phyloP scores from a whole-genome alignment of 352 stramenopile species.

The Phytophthora hibernalis region DNA sequence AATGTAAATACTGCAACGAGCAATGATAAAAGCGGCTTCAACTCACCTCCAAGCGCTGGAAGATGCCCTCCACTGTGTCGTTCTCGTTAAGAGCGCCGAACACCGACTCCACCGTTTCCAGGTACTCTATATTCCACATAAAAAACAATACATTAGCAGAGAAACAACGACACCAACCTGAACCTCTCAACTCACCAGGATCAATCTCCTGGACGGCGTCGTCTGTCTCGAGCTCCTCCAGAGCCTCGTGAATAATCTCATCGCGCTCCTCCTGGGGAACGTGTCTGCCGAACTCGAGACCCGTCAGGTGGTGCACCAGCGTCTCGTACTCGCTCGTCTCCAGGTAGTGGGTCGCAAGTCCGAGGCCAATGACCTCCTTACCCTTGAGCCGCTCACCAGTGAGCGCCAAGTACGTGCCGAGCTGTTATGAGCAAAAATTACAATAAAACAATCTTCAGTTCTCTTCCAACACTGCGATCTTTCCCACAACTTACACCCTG shows the following conservation, averaged over 20 bases:
- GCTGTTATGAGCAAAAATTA: conserved; percentile 31
- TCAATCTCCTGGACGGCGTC: conserved; percentile 85
- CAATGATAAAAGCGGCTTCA: neutral
- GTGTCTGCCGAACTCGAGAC: conserved; percentile 70
- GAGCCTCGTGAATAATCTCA: conserved; percentile 87
- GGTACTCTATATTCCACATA: conserved; percentile 50
- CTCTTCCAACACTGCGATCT: neutral
- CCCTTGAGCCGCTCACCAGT: conserved; percentile 93
- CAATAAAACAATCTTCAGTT: conserved; percentile 11
- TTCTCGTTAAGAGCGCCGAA: conserved; percentile 81
- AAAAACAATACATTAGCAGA: conserved; percentile 15
- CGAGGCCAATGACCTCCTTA: conserved; percentile 91
- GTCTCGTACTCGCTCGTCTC: conserved; percentile 87
- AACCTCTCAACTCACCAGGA: conserved; percentile 34
- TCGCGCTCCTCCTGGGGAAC: conserved; percentile 84
- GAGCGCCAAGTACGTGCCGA: conserved; percentile 96
- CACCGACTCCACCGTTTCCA: conserved; percentile 76
- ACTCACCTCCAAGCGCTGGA: conserved; percentile 50
- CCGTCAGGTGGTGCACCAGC: conserved; percentile 89
- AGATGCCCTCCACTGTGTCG: conserved; percentile 80
- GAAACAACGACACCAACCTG: conserved; percentile 15
- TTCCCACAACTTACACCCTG: conserved; percentile 57
- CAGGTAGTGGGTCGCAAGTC: conserved; percentile 97
- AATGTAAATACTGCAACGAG: neutral
- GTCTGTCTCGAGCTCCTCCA: conserved; percentile 86